Evolutionary conservation across 139 green algal genomes (phyloP).

Genomic region (Nannochloris sp.): DNA sequence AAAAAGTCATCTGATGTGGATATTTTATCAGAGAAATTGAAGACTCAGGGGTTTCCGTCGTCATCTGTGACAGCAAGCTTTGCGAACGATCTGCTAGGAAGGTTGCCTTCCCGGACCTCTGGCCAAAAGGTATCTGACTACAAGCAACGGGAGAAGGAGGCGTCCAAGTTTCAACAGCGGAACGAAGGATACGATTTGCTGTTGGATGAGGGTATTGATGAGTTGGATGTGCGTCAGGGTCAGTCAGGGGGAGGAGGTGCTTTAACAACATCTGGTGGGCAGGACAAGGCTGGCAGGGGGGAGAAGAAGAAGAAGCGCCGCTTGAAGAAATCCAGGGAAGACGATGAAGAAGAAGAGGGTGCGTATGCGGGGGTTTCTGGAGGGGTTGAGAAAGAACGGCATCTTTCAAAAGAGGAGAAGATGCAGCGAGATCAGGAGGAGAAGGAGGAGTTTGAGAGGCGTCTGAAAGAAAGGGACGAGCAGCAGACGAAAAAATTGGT

Average conservation of each 20-base stretch:
- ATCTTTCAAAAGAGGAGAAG: slow-evolving; percentile 26
- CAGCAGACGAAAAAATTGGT: slow-evolving; percentile 65
- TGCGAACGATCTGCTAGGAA: slow-evolving; percentile 44
- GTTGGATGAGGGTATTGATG: slow-evolving; percentile 26
- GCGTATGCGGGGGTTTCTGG: slow-evolving; percentile 34
- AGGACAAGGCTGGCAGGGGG: slow-evolving; percentile 2
- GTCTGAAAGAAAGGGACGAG: slow-evolving; percentile 49
- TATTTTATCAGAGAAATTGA: slow-evolving; percentile 16
- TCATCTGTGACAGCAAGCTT: slow-evolving; percentile 38
- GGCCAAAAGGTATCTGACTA: slow-evolving; percentile 4
- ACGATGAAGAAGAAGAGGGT: slow-evolving; percentile 62
- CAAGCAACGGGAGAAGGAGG: slow-evolving; percentile 24
- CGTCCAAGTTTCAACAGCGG: slow-evolving; percentile 33
- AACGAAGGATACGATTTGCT: slow-evolving; percentile 47
- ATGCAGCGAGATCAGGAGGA: slow-evolving; percentile 45
- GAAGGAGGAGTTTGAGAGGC: slow-evolving; percentile 85
- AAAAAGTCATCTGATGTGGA: slow-evolving; percentile 31
- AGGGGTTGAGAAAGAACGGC: slow-evolving; percentile 12
- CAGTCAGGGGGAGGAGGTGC: slow-evolving; percentile 17
- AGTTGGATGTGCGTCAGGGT: slow-evolving; percentile 15
- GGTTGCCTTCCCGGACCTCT: slow-evolving; percentile 21
- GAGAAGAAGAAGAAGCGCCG: slow-evolving; percentile 7
- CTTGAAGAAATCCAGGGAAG: slow-evolving; percentile 26
- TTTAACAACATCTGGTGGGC: not conserved
- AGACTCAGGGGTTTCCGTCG: slow-evolving; percentile 43